Evolutionary conservation across 805 yeast genomes (phyloP), one percentile per base, ranked within the genome.

Genomic region (Ogataea methylovora): DNA sequence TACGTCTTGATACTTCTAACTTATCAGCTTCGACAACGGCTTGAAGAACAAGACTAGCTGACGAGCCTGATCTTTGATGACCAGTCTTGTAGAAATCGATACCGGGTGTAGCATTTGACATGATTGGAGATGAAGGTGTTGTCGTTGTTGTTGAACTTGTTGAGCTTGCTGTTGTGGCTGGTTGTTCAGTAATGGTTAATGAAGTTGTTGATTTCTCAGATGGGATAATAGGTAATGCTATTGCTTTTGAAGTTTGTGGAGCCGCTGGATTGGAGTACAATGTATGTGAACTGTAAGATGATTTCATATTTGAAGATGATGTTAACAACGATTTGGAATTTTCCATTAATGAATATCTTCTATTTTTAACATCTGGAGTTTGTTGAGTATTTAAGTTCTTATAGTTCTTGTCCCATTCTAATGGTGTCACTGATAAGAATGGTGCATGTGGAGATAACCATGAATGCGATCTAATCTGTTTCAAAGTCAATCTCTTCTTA

Each of bases 391-490:
- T 40, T 16, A 75, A 60, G 42, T 67, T 62, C 36, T 73, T 61
- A 51, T 71, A 66, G 35, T 66, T 63, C 36, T 65, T 66, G 55
- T 90, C 97, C 97, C 97, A 92, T 54, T 90, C 96, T 3, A 73
- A 69, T 27, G 95, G 95, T 14, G 90, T 73, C 21, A 87, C 81
- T 0, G 92, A 76, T 44, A 92, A 63, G 62, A 88, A 83, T 44
- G 79, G 79, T 11, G 79, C 76, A 60, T 90, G 87, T 3, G 86
- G 82, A n/a, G 80, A 64, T 36, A 92, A 58, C 98, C 98, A 90
- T 19, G 83, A 76, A 56, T 90, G 98, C 20, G 76, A 65, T 45
- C 90, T 69, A 17, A 90, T 78, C 36, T 78, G 81, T 46, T 68
- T 67, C 45, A 90, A 65, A 29, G 65, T 65, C 24, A 84, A 71